A percentile compares a stretch with the other conserved stretches of the same genome.
These are phyloP conservation scores for Acanthamoeba triangularis DNA, from an alignment of 208 protist species.

Conservation along the genomic window DNA sequence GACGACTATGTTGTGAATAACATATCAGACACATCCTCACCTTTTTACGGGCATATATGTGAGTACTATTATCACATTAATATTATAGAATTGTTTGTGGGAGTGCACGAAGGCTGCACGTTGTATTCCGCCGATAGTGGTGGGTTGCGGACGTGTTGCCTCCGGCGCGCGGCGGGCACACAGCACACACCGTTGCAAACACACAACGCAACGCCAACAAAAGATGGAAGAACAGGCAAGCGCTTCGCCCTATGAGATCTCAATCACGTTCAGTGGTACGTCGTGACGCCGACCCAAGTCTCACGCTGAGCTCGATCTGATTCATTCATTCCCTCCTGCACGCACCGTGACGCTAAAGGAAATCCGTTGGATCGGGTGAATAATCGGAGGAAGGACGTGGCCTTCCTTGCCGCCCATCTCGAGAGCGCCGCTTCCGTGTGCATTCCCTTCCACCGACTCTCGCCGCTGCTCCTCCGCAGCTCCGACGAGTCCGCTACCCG, in stretches of 20 bases:
- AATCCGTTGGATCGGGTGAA: constrained; percentile 26
- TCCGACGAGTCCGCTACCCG: not conserved
- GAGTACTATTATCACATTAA: no score
- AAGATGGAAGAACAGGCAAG: not conserved
- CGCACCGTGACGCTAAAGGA: not conserved
- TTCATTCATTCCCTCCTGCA: not conserved
- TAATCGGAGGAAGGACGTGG: not conserved
- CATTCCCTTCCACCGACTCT: not conserved
- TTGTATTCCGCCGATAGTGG: no score
- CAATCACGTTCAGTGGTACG: constrained; percentile 1
- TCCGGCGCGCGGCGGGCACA: no score
- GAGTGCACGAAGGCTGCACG: no score
- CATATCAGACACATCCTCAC: no score
- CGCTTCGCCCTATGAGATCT: not conserved
- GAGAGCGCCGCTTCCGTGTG: not conserved
- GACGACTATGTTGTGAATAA: no score
- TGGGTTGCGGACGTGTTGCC: no score
- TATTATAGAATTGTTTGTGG: no score
- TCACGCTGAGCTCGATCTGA: not conserved
- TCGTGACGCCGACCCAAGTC: not conserved
- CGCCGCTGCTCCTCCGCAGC: not conserved
- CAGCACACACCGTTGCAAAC: no score
- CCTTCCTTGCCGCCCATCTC: not conserved
- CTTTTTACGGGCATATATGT: no score
- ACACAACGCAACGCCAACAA: not conserved